These are phyloP conservation scores for Brettanomyces sp. DNA, from an alignment of 805 yeast species.

Conservation along the genomic window DNA sequence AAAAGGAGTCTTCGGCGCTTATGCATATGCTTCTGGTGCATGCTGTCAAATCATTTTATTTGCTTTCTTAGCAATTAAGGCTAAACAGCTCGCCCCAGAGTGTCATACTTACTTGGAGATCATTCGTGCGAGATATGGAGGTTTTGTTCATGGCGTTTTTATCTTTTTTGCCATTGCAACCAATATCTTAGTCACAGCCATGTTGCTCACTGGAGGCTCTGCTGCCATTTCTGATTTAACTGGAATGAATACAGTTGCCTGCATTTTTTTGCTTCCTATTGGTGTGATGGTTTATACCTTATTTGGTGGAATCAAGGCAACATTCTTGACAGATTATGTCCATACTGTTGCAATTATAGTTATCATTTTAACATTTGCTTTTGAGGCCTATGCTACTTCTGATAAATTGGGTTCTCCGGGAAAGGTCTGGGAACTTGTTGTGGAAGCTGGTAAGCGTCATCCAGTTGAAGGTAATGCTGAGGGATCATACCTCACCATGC, in stretches of 20 bases:
- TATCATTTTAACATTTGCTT: constrained; percentile 72
- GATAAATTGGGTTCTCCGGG: constrained; percentile 73
- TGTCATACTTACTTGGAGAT: constrained; percentile 90
- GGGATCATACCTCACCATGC: constrained; percentile 85
- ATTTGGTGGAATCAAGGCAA: constrained; percentile 78
- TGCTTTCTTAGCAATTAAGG: constrained; percentile 80
- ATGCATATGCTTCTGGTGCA: constrained; percentile 82
- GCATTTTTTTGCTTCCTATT: constrained; percentile 72
- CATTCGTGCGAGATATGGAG: constrained; percentile 72
- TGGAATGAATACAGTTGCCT: constrained; percentile 72
- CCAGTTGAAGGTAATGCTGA: constrained; percentile 76
- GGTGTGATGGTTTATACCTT: constrained; percentile 69
- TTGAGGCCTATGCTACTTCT: constrained; percentile 67
- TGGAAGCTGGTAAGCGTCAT: constrained; percentile 43
- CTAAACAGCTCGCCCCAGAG: constrained; percentile 81
- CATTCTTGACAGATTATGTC: constrained; percentile 68
- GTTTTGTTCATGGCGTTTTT: constrained; percentile 57
- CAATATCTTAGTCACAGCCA: constrained; percentile 83
- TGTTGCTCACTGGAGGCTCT: constrained; percentile 86
- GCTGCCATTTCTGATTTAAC: constrained; percentile 75
- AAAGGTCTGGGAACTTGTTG: constrained; percentile 64
- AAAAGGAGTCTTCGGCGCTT: constrained; percentile 74
- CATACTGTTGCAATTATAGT: constrained; percentile 77
- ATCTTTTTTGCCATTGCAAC: constrained; percentile 80
- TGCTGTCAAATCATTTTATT: constrained; percentile 80